A percentile compares a stretch with the other conserved stretches of the same genome.
These are phyloP conservation scores for Piper betle DNA, from an alignment of 164 flowering plant genomes.

Conservation along the genomic window DNA sequence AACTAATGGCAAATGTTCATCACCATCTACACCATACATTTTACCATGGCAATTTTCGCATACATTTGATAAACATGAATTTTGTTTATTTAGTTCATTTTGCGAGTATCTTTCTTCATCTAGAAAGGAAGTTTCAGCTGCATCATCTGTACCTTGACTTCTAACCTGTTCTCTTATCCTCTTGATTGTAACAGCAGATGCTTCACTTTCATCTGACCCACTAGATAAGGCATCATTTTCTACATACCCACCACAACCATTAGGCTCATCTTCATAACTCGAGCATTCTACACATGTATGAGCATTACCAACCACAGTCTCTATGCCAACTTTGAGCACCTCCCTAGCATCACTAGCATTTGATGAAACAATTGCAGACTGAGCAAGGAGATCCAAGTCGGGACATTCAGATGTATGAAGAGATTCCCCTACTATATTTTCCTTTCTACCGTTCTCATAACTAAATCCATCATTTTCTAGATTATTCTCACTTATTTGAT, in stretches of 20 bases:
- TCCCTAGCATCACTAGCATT: slow-evolving; percentile 44
- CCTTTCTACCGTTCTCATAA: slow-evolving; percentile 27
- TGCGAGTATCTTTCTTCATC: slow-evolving; percentile 25
- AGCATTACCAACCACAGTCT: slow-evolving; percentile 36
- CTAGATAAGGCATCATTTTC: slow-evolving; percentile 32
- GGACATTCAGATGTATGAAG: slow-evolving; percentile 26
- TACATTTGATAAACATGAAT: slow-evolving; percentile 16
- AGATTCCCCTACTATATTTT: slow-evolving; percentile 16
- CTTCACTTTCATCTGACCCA: slow-evolving; percentile 36
- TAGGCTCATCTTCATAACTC: slow-evolving; percentile 23
- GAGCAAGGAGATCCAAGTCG: slow-evolving; percentile 25
- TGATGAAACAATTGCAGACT: slow-evolving; percentile 21
- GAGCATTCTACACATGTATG: slow-evolving; percentile 44
- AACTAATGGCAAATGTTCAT: slow-evolving; percentile 82
- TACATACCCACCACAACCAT: slow-evolving; percentile 24
- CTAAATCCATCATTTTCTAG: slow-evolving; percentile 9
- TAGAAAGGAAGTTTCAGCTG: slow-evolving; percentile 10
- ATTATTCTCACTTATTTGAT: slow-evolving; percentile 18
- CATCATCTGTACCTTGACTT: slow-evolving; percentile 35
- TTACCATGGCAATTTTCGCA: slow-evolving; percentile 20
- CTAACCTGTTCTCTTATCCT: slow-evolving; percentile 67
- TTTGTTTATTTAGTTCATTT: slow-evolving; percentile 8
- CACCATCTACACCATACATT: slow-evolving; percentile 53
- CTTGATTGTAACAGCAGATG: slow-evolving; percentile 37
- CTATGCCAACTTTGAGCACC: slow-evolving; percentile 38